A percentile compares a stretch with the other conserved stretches of the same genome.
phyloP scores from a whole-genome alignment of 192 early-diverging fungal genomes.

The Umbelopsis sp. region DNA sequence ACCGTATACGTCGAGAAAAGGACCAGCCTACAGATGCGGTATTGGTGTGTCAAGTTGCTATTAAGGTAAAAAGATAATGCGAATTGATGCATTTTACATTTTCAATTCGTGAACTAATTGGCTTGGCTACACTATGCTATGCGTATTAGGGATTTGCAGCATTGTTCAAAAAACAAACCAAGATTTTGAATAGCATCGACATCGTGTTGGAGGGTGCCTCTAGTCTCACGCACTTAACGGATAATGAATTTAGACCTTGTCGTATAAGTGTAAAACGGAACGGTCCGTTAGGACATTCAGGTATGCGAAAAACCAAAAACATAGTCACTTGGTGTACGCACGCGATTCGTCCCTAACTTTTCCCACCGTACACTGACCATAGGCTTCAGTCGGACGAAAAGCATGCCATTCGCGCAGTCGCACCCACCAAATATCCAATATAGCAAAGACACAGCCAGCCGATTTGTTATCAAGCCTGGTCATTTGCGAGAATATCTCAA shows the following conservation, averaged over 20 bases:
- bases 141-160: not conserved
- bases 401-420: constrained; percentile 11
- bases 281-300: not conserved
- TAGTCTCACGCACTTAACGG: not conserved
- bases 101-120: not conserved
- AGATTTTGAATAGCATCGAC: not conserved
- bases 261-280: constrained; percentile 10
- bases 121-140: not conserved
- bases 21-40: not conserved
- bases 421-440: constrained; percentile 2
- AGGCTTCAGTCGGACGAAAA: constrained; percentile 8
- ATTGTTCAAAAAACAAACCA: not conserved
- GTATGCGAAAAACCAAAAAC: too few relatives aligned
- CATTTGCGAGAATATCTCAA: constrained; percentile 5
- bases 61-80: not conserved
- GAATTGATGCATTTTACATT: too few relatives aligned
- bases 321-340: too few relatives aligned
- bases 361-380: not conserved
- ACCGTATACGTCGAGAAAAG: not conserved
- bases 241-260: not conserved
- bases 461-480: not conserved
- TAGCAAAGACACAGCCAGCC: not conserved
- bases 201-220: not conserved
- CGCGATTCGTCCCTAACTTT: too few relatives aligned
- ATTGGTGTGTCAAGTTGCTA: not conserved